Base-by-base conservation (phyloP, 352 stramenopile species). In the Phytophthora lateralis region DNA sequence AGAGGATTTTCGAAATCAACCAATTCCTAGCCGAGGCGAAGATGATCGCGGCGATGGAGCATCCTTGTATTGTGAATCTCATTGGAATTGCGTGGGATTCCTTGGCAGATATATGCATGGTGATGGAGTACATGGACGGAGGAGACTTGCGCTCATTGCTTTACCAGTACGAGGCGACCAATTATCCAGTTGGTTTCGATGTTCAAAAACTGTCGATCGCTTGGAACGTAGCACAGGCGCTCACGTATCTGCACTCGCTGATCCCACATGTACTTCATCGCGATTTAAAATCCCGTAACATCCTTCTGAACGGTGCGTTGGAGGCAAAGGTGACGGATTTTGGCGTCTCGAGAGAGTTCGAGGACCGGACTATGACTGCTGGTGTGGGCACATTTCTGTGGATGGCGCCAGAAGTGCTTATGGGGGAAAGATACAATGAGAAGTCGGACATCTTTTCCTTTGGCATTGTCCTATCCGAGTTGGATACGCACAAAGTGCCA, bases 211-310 rank as follows among this genome's bases (percentile, higher is more conserved):
- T 50, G 2, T 26, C 6, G 5, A 66, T 66, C 12, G 58, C 49
- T 0, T 17, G 49, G 20, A 38, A 48, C 10, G 43, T 57, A 5
- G 17, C n/a, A 6, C n/a, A 58, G 2, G 55, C 47, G 8, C 48
- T 65, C 0, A 64, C 49, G 11, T 69, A 69, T 51, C 7, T 69
- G 26, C 47, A 69, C 44, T 69, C 61, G 0, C 47, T 69, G 6
- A 6, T 20, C 0, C 54, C 55, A 7, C 26, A 20, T 29, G 32
- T 71, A 17, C 21, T 74, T 26, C 79, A 89, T 52, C 76, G 78
- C 18, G 78, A 89, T 56, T 60, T 89, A 45, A 89, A 89, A 47
- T 84, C 72, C 9, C 67, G 71, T 21, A 87, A 89, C 55, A 73
- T 87, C 24, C 62, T 86, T 27, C 52, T 89, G 14, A 69, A 57